A percentile compares a stretch with the other conserved stretches of the same genome.
Evolutionary conservation across 139 green algal species (phyloP).

Genomic region (Limnomonas spitsbergensis): DNA sequence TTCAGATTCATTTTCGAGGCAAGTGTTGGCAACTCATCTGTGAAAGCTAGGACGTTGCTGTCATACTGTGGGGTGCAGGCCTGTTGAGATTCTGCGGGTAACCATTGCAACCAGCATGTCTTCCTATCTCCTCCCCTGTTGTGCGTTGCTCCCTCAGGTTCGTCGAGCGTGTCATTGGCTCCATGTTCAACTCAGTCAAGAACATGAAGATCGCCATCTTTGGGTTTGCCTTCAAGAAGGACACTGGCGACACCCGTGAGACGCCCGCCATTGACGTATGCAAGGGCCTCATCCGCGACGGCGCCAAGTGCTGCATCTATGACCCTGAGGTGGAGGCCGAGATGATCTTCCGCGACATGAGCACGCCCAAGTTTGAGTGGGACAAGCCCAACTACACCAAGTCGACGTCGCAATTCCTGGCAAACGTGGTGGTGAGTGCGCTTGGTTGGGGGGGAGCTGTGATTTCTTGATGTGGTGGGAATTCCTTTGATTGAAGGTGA

Average conservation of each 20-base stretch:
- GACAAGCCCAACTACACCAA: conserved; percentile 75
- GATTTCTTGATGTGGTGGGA: no score
- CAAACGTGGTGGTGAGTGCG: conserved; percentile 39
- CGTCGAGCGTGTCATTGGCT: conserved; percentile 87
- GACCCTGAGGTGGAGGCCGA: conserved; percentile 85
- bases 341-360: conserved; percentile 84
- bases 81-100: no score
- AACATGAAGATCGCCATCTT: conserved; percentile 94
- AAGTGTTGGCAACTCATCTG: no score
- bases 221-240: conserved; percentile 99
- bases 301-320: conserved; percentile 70
- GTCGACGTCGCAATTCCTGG: conserved; percentile 44
- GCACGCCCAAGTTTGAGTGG: conserved; percentile 86
- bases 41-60: no score
- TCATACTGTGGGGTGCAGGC: no score
- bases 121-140: no score
- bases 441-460: no score
- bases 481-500: no score
- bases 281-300: conserved; percentile 74
- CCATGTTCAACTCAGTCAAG: conserved; percentile 99
- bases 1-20: no score
- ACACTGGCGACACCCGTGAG: conserved; percentile 93
- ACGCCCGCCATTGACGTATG: conserved; percentile 98
- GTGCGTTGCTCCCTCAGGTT: conserved; percentile 73
- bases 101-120: no score